Conservation (phyloP, 805 yeast genomes). For the Candida pini region DNA sequence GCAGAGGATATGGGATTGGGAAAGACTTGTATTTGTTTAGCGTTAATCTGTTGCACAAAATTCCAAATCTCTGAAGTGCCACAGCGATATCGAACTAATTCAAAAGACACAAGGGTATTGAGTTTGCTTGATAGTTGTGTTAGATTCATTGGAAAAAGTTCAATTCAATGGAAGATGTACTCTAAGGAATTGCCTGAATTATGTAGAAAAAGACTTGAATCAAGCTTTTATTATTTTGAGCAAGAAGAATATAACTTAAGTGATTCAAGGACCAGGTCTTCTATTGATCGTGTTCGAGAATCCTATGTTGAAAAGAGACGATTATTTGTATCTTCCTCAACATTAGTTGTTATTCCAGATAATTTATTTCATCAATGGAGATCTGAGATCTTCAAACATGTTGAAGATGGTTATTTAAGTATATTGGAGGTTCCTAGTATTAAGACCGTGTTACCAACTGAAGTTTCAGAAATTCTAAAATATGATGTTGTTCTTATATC, state of each 20-base stretch:
- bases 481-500: slow-evolving; percentile 52
- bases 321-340: slow-evolving; percentile 43
- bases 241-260: slow-evolving; percentile 9
- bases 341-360: slow-evolving; percentile 61
- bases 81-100: slow-evolving; percentile 8
- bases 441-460: slow-evolving; percentile 20
- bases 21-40: slow-evolving; percentile 55
- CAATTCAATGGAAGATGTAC: slow-evolving; percentile 56
- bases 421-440: slow-evolving; percentile 26
- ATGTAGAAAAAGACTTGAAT: slow-evolving; percentile 31
- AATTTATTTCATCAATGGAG: slow-evolving; percentile 64
- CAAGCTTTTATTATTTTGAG: slow-evolving; percentile 42
- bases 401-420: slow-evolving; percentile 32
- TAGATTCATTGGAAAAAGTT: slow-evolving; percentile 35
- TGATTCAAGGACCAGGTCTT: slow-evolving; percentile 12
- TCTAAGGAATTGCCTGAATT: slow-evolving; percentile 37
- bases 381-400: slow-evolving; percentile 52
- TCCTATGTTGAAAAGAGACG: slow-evolving; percentile 17
- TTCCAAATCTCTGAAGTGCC: slow-evolving; percentile 46
- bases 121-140: slow-evolving; percentile 38
- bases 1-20: slow-evolving; percentile 71
- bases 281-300: slow-evolving; percentile 1
- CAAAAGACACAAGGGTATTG: slow-evolving; percentile 16
- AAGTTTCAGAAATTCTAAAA: slow-evolving; percentile 31
- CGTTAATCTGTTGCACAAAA: slow-evolving; percentile 50